phyloP scores from a whole-genome alignment of 306 rosid species.

The Casuarina glauca region DNA sequence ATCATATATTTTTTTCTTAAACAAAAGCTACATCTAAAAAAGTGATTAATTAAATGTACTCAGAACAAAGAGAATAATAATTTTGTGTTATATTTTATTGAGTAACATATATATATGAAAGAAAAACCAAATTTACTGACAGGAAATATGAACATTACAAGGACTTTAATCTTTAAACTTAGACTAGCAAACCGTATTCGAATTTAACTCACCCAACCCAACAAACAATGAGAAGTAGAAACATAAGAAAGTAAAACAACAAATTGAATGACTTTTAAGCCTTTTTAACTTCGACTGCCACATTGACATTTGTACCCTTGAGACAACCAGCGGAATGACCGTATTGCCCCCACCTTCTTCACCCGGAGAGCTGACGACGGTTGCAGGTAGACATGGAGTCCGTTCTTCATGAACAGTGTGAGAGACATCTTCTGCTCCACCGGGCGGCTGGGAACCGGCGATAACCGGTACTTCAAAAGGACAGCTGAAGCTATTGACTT shows the following conservation, averaged over 20 bases:
- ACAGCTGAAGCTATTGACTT: constrained; percentile 89
- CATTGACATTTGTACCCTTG: constrained; percentile 12
- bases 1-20: no score
- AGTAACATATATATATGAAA: constrained; percentile 28
- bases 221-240: constrained; percentile 10
- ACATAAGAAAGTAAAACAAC: neutral
- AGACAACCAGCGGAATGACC: constrained; percentile 9
- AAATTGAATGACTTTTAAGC: constrained; percentile 11
- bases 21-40: no score
- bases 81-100: constrained; percentile 25
- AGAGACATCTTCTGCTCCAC: constrained; percentile 95
- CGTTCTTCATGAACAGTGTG: constrained; percentile 82
- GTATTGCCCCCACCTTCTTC: constrained; percentile 26
- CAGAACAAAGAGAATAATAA: neutral
- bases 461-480: constrained; percentile 71
- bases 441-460: constrained; percentile 69
- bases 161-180: constrained; percentile 31
- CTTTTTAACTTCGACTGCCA: neutral
- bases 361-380: constrained; percentile 62
- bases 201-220: constrained; percentile 34
- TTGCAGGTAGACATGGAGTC: constrained; percentile 61
- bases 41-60: no score
- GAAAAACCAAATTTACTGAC: constrained; percentile 27
- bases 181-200: constrained; percentile 40
- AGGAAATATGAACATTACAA: constrained; percentile 24